Evolutionary conservation across 1,284 basidiomycete genomes (phyloP).

Genomic region (Wallemia ichthyophaga): DNA sequence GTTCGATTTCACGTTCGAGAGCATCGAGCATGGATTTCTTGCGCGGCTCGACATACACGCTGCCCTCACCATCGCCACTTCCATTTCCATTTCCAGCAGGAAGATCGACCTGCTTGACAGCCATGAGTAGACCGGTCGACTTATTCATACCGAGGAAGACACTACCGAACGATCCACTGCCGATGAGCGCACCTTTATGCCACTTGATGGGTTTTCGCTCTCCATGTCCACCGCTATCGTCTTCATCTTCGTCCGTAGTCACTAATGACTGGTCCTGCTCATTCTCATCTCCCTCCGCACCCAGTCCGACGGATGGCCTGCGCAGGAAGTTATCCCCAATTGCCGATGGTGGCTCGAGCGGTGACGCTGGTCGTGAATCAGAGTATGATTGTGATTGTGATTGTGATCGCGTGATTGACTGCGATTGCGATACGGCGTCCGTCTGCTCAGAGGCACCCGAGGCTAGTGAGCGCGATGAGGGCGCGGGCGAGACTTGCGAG

Average conservation of each 20-base stretch:
- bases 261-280: slow-evolving; percentile 20
- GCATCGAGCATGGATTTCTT: slow-evolving; percentile 87
- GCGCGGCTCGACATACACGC: slow-evolving; percentile 63
- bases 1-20: slow-evolving; percentile 79
- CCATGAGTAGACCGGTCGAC: slow-evolving; percentile 75
- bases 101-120: slow-evolving; percentile 94
- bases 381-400: too few relatives aligned
- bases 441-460: too few relatives aligned
- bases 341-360: background rate
- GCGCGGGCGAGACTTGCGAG: background rate
- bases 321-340: background rate
- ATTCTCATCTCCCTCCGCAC: slow-evolving; percentile 23
- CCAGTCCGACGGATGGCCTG: slow-evolving; percentile 9
- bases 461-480: too few relatives aligned
- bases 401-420: too few relatives aligned
- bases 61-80: slow-evolving; percentile 11
- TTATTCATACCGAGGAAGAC: slow-evolving; percentile 96
- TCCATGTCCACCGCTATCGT: slow-evolving; percentile 3
- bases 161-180: slow-evolving; percentile 80
- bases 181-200: slow-evolving; percentile 96
- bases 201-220: slow-evolving; percentile 45
- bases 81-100: slow-evolving; percentile 27
- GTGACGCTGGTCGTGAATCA: background rate
- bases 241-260: slow-evolving; percentile 11
- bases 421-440: too few relatives aligned